A percentile compares a stretch with the other conserved stretches of the same genome.
These are phyloP conservation scores for Nicotiana noctiflora DNA, from an alignment of 257 asterid genomes.

Conservation along the genomic window DNA sequence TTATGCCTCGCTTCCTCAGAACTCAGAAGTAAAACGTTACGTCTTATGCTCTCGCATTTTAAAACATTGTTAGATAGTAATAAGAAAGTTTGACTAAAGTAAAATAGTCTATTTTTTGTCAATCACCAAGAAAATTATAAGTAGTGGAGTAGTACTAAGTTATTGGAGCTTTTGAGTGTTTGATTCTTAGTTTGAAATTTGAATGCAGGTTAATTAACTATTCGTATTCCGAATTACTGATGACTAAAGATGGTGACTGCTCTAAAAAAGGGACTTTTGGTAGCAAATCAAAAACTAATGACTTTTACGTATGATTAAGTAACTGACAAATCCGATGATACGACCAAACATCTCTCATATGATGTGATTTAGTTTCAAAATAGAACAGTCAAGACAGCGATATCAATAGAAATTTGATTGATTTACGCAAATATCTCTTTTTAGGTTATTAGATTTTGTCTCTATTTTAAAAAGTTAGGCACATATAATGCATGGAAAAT, in stretches of 20 bases:
- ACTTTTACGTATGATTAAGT: conserved; percentile 4
- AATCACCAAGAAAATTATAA: too few relatives aligned
- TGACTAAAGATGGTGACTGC: neutral
- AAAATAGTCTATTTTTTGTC: neutral
- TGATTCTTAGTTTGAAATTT: neutral
- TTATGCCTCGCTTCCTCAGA: too few relatives aligned
- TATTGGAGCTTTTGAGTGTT: too few relatives aligned
- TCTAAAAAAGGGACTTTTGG: neutral
- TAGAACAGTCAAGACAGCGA: too few relatives aligned
- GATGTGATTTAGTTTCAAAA: neutral
- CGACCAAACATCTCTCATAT: neutral
- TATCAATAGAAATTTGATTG: too few relatives aligned
- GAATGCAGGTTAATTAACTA: neutral
- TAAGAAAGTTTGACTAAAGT: neutral
- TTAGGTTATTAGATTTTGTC: too few relatives aligned
- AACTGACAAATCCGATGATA: neutral
- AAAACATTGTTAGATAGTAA: neutral
- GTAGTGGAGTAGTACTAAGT: too few relatives aligned
- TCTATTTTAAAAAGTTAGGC: too few relatives aligned
- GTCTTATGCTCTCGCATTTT: too few relatives aligned
- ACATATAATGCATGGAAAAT: too few relatives aligned
- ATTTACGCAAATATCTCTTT: too few relatives aligned
- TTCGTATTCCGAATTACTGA: neutral
- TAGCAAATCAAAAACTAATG: neutral
- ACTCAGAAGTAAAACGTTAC: too few relatives aligned